These are phyloP conservation scores for Fusarium burgessii DNA, from an alignment of 2,329 filamentous ascomycete species.

Conservation along the genomic window DNA sequence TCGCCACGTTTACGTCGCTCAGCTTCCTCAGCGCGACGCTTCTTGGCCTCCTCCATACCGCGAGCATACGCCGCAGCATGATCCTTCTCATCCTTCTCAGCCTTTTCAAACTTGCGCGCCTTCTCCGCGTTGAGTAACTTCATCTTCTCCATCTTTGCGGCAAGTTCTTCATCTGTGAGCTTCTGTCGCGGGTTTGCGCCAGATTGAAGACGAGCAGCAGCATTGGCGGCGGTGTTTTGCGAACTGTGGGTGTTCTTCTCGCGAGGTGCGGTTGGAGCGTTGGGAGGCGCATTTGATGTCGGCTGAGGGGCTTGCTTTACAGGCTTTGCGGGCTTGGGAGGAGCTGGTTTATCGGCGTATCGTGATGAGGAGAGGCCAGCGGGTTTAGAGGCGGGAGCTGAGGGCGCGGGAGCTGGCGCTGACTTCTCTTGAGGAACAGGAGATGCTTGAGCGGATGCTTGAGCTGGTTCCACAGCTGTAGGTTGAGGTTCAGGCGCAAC, in stretches of 20 bases:
- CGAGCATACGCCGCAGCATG: slow-evolving; percentile 67
- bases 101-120: slow-evolving; percentile 69
- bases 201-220: slow-evolving; percentile 61
- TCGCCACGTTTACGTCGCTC: slow-evolving; percentile 64
- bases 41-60: slow-evolving; percentile 67
- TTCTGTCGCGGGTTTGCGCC: slow-evolving; percentile 71
- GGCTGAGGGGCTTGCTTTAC: slow-evolving; percentile 34
- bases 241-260: slow-evolving; percentile 42
- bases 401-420: slow-evolving; percentile 21
- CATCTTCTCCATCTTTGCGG: slow-evolving; percentile 71
- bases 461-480: slow-evolving; percentile 5
- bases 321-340: slow-evolving; percentile 29
- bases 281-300: slow-evolving; percentile 46
- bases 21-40: slow-evolving; percentile 64
- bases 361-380: slow-evolving; percentile 49
- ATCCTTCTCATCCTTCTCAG: slow-evolving; percentile 67
- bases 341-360: slow-evolving; percentile 50
- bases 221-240: slow-evolving; percentile 51
- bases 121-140: slow-evolving; percentile 69
- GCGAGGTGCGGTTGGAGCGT: slow-evolving; percentile 49
- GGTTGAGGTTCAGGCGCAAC: slow-evolving; percentile 18
- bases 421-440: slow-evolving; percentile 18
- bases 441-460: slow-evolving; percentile 5
- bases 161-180: slow-evolving; percentile 69
- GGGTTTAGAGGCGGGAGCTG: slow-evolving; percentile 26